A percentile compares a stretch with the other conserved stretches of the same genome.
Conservation (phyloP, 306 rosid species). For the Geum urbanum region DNA sequence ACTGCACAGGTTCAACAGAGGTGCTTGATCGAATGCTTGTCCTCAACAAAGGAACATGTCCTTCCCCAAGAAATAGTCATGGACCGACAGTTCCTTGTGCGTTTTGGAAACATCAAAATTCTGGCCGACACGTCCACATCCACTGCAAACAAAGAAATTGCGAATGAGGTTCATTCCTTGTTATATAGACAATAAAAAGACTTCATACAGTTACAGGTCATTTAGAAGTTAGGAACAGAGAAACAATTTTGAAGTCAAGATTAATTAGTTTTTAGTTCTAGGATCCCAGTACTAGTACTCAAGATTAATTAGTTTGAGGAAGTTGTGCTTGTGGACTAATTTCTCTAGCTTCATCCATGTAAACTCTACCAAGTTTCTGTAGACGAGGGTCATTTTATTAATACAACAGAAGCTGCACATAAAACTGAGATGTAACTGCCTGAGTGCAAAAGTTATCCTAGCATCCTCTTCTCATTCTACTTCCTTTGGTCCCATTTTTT, state of each 20-base stretch:
- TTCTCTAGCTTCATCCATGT: constrained; percentile 4
- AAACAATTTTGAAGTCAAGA: not conserved
- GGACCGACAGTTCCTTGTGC: not conserved
- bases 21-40: not conserved
- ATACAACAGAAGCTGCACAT: not conserved
- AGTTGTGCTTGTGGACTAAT: constrained; percentile 5
- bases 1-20: constrained; percentile 15
- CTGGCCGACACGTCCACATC: not conserved
- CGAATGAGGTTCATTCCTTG: not conserved
- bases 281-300: constrained; percentile 5
- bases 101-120: not conserved
- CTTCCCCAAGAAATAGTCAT: constrained; percentile 25
- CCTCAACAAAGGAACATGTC: constrained; percentile 25
- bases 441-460: too few relatives aligned
- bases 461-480: not conserved
- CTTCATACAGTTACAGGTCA: not conserved
- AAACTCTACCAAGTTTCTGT: not conserved
- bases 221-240: not conserved
- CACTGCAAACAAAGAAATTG: not conserved
- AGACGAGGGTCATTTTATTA: not conserved
- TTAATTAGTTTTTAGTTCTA: not conserved
- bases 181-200: not conserved
- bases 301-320: constrained; percentile 5
- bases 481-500: not conserved
- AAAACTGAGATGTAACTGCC: not conserved